phyloP scores from a whole-genome alignment of 1,284 basidiomycete species.

The Ceratobasidium sp. region DNA sequence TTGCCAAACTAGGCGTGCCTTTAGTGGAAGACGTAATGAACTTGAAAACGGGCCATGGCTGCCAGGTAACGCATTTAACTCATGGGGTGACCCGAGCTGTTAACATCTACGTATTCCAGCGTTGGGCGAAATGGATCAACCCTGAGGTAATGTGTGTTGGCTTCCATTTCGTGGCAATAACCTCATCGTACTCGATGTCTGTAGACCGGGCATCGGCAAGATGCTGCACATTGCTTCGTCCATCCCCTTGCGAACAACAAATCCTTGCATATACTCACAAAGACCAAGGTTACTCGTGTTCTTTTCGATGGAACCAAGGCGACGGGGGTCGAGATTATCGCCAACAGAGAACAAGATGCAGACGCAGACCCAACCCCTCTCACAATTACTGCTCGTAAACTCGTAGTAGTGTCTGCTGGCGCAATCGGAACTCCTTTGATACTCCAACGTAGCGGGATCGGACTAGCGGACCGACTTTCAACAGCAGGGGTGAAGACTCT shows the following conservation, averaged over 20 bases:
- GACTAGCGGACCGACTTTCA: slow-evolving; percentile 59
- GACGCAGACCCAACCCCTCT: slow-evolving; percentile 27
- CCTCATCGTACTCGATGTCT: neutral
- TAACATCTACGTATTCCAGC: slow-evolving; percentile 13
- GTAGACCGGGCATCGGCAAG: slow-evolving; percentile 39
- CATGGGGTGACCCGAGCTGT: neutral
- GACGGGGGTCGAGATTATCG: slow-evolving; percentile 31
- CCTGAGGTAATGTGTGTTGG: slow-evolving; percentile 20
- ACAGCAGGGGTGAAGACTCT: slow-evolving; percentile 59
- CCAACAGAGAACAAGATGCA: slow-evolving; percentile 17
- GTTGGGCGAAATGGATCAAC: slow-evolving; percentile 42
- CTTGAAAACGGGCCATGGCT: slow-evolving; percentile 38
- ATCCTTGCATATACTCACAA: slow-evolving; percentile 24
- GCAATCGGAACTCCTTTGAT: slow-evolving; percentile 63
- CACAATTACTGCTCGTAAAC: slow-evolving; percentile 33
- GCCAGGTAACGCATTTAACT: slow-evolving; percentile 8
- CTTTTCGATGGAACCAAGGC: slow-evolving; percentile 43
- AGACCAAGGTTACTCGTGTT: slow-evolving; percentile 33
- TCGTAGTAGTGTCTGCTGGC: slow-evolving; percentile 37
- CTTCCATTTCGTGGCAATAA: neutral
- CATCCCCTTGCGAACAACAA: slow-evolving; percentile 39
- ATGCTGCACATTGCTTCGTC: slow-evolving; percentile 30
- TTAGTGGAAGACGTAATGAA: slow-evolving; percentile 28
- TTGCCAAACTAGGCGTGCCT: slow-evolving; percentile 12
- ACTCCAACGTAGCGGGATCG: slow-evolving; percentile 68